Base-by-base conservation (phyloP, 148 eudicot genomes). In the Euryodendron excelsum region DNA sequence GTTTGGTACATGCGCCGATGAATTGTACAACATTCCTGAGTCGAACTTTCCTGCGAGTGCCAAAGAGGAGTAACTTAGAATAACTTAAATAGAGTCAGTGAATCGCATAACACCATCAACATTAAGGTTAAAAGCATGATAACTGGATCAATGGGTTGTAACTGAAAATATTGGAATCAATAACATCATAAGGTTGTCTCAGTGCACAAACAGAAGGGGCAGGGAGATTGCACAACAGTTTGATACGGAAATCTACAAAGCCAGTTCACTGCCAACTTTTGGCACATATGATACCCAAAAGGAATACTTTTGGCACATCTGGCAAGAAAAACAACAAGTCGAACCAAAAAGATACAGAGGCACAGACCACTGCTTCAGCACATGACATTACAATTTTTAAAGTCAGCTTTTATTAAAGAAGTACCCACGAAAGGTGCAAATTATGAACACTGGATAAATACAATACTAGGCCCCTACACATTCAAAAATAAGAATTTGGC, bases 11-110 rank as follows among this genome's bases (percentile, higher is more conserved):
- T 64, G 99, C 99, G 48, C 99, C 99, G 48, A 96, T 93, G 80
- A 96, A 96, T 82, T 96, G 99, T 70, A 96, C 98, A 83, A 96
- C 99, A 82, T 96, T 93, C 84, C 91, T 96, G 85, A 93, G 99
- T 9, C 99, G 97, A 73, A 96, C 95, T 89, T 96, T 96, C 87
- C 99, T 96, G 94, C 79, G 90, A 76, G 72, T 74, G 50, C 50
- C 70, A 84, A 68, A 71, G 21, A 73, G 36, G 44, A 72, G 23
- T 52, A 56, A 79, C 69, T 73, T 18, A 76, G 12, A 64, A 17
- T 52, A 62, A 47, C 47, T 25, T 21, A 47, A 77, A 5, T 21
- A 60, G 50, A 36, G 14, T 34, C 3, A 52, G 12, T 12, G 45
- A 23, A 53, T 18, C 33, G 9, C n/a, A 78, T 2, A 47, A 41